These are phyloP conservation scores for Oropetium thomaeum DNA, from an alignment of 176 grass and related monocot genomes.

Conservation along the genomic window DNA sequence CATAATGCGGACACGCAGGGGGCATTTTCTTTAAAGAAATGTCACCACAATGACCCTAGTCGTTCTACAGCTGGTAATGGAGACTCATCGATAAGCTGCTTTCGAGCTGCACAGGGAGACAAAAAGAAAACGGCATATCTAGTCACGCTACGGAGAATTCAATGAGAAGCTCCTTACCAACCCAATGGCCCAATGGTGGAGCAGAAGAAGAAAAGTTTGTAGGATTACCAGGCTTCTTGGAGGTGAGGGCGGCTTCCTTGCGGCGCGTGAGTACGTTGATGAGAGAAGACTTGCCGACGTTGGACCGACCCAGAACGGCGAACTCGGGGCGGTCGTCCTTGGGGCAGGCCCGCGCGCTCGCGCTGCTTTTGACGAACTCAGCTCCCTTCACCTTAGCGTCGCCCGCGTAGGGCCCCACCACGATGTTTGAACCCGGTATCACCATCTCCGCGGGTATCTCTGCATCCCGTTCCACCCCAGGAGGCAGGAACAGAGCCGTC, in stretches of 20 bases:
- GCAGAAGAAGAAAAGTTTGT: not conserved
- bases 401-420: slow-evolving; percentile 81
- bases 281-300: slow-evolving; percentile 95
- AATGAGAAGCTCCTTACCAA: not conserved
- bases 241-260: slow-evolving; percentile 89
- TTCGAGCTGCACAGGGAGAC: not conserved
- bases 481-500: slow-evolving; percentile 72
- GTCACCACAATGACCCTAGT: not conserved
- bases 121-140: too few species aligned
- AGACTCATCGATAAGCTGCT: not conserved
- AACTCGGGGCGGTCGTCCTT: slow-evolving; percentile 87
- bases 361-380: slow-evolving; percentile 77
- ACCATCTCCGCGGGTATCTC: slow-evolving; percentile 56
- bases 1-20: too few species aligned
- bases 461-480: slow-evolving; percentile 50
- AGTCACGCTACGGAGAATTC: too few species aligned
- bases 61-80: not conserved
- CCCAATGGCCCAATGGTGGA: not conserved
- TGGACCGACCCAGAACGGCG: slow-evolving; percentile 75
- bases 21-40: too few species aligned
- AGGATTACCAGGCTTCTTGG: slow-evolving; percentile 81
- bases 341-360: slow-evolving; percentile 67
- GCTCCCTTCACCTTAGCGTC: slow-evolving; percentile 66
- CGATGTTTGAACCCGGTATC: slow-evolving; percentile 87
- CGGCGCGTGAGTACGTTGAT: slow-evolving; percentile 77